Evolutionary conservation across 768 basidiomycete genomes (phyloP).

Genomic region (Lyophyllum atratum): DNA sequence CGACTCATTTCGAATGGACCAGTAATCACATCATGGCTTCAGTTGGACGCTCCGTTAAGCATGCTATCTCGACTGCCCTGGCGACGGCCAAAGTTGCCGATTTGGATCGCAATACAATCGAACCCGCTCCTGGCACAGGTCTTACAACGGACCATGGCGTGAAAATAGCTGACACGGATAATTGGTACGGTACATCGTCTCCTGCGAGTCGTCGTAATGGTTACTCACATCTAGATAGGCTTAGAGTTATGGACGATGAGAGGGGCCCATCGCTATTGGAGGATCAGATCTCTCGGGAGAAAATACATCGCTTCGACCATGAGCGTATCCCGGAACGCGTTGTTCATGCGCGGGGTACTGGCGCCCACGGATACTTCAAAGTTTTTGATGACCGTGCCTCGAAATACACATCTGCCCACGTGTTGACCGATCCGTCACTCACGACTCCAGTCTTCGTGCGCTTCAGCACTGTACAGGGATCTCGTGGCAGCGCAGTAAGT

Average conservation of each 20-base stretch:
- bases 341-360: constrained; percentile 71
- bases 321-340: constrained; percentile 87
- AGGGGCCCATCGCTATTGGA: constrained; percentile 78
- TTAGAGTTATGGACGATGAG: constrained; percentile 48
- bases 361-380: constrained; percentile 84
- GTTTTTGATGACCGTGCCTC: constrained; percentile 67
- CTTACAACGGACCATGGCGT: constrained; percentile 68
- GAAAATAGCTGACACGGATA: constrained; percentile 61
- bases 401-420: constrained; percentile 69
- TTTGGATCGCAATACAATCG: constrained; percentile 32
- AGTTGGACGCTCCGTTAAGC: constrained; percentile 9
- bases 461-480: constrained; percentile 85
- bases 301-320: constrained; percentile 81
- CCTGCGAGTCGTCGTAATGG: constrained; percentile 1
- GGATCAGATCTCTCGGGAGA: constrained; percentile 74
- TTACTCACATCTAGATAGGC: constrained; percentile 38
- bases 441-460: constrained; percentile 80
- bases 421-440: constrained; percentile 71
- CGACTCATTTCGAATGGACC: background rate
- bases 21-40: background rate
- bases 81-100: constrained; percentile 36
- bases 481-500: constrained; percentile 78
- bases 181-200: constrained; percentile 45
- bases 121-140: constrained; percentile 22
- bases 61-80: constrained; percentile 25